A percentile compares a stretch with the other conserved stretches of the same genome.
Conservation (phyloP, 345 rosid species). For the Sisymbrium altissimum region DNA sequence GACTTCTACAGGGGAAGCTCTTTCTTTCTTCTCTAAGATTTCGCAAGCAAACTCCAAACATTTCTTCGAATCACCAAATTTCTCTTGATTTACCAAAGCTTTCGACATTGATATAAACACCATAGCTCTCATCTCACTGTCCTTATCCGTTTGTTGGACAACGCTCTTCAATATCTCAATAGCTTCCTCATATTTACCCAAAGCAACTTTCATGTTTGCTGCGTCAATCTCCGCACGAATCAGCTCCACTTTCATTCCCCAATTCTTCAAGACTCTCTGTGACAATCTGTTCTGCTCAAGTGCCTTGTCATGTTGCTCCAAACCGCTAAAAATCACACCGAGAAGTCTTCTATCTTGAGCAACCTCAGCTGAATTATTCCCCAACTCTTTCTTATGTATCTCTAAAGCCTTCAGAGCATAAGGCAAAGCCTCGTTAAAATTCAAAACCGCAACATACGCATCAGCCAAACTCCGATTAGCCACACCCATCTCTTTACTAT, state of each 20-base stretch:
- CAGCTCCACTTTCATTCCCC: conserved; percentile 77
- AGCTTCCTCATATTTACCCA: conserved; percentile 76
- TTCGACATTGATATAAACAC: conserved; percentile 86
- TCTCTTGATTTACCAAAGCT: conserved; percentile 65
- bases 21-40: conserved; percentile 76
- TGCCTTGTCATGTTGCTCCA: conserved; percentile 86
- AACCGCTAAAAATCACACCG: conserved; percentile 84
- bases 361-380: conserved; percentile 79
- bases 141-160: conserved; percentile 69
- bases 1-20: conserved; percentile 59
- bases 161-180: conserved; percentile 58
- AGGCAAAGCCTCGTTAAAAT: conserved; percentile 80
- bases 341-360: conserved; percentile 81
- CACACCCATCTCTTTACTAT: conserved; percentile 72
- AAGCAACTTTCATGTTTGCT: conserved; percentile 84
- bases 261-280: conserved; percentile 65
- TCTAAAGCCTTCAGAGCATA: conserved; percentile 68
- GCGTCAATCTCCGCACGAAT: conserved; percentile 80
- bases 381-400: conserved; percentile 65
- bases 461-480: conserved; percentile 73
- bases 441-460: conserved; percentile 77
- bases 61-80: conserved; percentile 61
- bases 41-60: conserved; percentile 79
- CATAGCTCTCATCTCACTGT: conserved; percentile 66
- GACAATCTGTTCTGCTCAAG: conserved; percentile 79